A percentile compares a stretch with the other conserved stretches of the same genome.
Conservation (phyloP, 2,329 filamentous ascomycete species). For the Leptographium procerum region DNA sequence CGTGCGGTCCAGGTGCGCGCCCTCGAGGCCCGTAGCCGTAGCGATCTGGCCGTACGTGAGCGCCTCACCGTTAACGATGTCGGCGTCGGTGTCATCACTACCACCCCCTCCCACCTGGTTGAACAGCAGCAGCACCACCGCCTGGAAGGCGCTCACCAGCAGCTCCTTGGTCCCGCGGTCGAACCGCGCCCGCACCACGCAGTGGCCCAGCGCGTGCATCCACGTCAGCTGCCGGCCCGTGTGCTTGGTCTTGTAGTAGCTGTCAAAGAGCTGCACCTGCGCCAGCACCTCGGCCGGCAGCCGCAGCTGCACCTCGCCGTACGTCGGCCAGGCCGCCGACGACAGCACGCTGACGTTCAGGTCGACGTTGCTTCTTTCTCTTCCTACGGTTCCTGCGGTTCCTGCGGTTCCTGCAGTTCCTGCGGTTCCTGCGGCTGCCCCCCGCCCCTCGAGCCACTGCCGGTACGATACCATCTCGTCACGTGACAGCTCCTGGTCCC, state of each 20-base stretch:
- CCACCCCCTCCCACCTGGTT: conserved; percentile 44
- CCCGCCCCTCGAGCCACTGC: conserved; percentile 36
- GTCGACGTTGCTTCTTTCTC: conserved; percentile 36
- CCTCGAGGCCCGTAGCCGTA: conserved; percentile 60
- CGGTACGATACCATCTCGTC: conserved; percentile 92
- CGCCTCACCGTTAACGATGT: too few relatives aligned
- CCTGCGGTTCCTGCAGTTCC: conserved; percentile 20
- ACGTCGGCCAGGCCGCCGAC: conserved; percentile 83
- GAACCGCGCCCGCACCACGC: conserved; percentile 72
- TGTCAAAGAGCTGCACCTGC: conserved; percentile 72
- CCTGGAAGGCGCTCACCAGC: conserved; percentile 84
- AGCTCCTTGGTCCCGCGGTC: conserved; percentile 75
- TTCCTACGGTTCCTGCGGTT: conserved; percentile 20
- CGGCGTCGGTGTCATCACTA: not conserved
- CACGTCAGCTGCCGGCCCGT: conserved; percentile 76
- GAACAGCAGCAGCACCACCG: conserved; percentile 81
- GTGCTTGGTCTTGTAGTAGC: conserved; percentile 82
- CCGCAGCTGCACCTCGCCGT: conserved; percentile 52
- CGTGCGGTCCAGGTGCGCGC: conserved; percentile 73
- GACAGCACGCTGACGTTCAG: conserved; percentile 86
- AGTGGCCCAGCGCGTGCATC: conserved; percentile 91
- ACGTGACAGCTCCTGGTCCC: conserved; percentile 84
- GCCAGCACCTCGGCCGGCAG: conserved; percentile 64
- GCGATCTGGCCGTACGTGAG: conserved; percentile 67
- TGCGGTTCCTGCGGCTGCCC: conserved; percentile 14